These are phyloP conservation scores for Rossbeevera mucosa DNA, from an alignment of 768 basidiomycete species.

Conservation along the genomic window DNA sequence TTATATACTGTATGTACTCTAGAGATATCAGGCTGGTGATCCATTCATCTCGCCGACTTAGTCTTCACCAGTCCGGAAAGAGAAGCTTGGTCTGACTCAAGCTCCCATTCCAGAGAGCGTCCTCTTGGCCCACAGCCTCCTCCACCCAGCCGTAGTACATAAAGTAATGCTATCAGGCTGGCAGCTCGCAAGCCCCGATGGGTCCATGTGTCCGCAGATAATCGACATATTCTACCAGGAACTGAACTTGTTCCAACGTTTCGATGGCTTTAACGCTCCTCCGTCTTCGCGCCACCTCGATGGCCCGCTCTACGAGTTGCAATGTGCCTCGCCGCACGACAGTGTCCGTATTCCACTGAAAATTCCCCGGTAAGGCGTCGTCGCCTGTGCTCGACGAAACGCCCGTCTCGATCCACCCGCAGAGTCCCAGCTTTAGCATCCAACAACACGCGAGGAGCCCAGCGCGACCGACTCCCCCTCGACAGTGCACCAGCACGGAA, in stretches of 20 bases:
- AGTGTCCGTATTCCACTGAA: slow-evolving; percentile 21
- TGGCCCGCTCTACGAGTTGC: slow-evolving; percentile 65
- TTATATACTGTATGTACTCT: not conserved
- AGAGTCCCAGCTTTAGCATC: slow-evolving; percentile 90
- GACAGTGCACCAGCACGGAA: slow-evolving; percentile 80
- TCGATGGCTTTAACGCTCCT: slow-evolving; percentile 90
- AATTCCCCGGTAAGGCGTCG: not conserved
- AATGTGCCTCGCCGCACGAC: slow-evolving; percentile 46
- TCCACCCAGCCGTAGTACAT: not conserved
- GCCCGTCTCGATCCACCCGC: slow-evolving; percentile 52
- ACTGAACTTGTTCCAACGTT: slow-evolving; percentile 88
- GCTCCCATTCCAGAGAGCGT: too few species aligned
- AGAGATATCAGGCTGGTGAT: not conserved
- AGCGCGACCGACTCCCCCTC: slow-evolving; percentile 91
- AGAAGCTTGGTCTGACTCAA: too few species aligned
- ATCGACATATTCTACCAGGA: slow-evolving; percentile 73
- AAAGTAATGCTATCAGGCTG: not conserved
- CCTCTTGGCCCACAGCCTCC: too few species aligned
- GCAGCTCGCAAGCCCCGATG: too few species aligned
- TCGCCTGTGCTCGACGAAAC: not conserved
- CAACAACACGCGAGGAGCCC: slow-evolving; percentile 91
- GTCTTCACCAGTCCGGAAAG: too few species aligned
- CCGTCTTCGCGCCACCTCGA: slow-evolving; percentile 66
- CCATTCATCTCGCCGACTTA: not conserved
- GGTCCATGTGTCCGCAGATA: slow-evolving; percentile 38